These are phyloP conservation scores for Chalaropsis thielavioides DNA, from an alignment of 2,329 filamentous ascomycete genomes.

Conservation along the genomic window DNA sequence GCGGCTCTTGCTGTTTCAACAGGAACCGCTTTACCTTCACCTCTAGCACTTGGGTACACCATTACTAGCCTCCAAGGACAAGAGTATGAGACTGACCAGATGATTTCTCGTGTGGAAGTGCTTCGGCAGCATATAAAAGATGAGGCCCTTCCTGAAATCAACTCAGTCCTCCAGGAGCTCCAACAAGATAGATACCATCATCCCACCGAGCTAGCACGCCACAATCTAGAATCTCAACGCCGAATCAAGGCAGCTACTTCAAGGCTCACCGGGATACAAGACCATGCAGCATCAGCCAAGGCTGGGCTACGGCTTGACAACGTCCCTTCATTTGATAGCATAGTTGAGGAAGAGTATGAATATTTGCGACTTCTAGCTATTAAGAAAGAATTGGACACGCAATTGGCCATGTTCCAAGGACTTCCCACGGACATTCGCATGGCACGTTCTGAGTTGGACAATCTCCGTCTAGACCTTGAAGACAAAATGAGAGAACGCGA, in stretches of 20 bases:
- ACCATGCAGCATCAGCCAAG: conserved; percentile 6
- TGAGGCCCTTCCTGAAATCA: conserved; percentile 31
- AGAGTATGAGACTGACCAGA: conserved; percentile 41
- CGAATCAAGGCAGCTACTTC: conserved; percentile 51
- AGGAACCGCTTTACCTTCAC: conserved; percentile 34
- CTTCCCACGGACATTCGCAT: conserved; percentile 56
- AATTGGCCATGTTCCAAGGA: conserved; percentile 52
- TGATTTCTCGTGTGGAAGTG: conserved; percentile 37
- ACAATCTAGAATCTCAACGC: conserved; percentile 61
- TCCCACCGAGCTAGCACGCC: conserved; percentile 44
- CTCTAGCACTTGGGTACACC: conserved; percentile 34
- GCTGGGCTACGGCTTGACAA: not conserved
- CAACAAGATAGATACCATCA: conserved; percentile 36
- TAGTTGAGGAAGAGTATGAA: conserved; percentile 6
- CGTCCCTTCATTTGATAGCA: conserved; percentile 4
- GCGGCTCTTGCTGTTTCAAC: conserved; percentile 37
- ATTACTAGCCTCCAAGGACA: conserved; percentile 43
- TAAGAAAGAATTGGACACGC: conserved; percentile 45
- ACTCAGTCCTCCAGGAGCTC: conserved; percentile 30
- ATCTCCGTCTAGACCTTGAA: conserved; percentile 48
- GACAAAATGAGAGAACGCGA: conserved; percentile 51
- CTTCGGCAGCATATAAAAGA: conserved; percentile 41
- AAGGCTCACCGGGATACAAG: conserved; percentile 50
- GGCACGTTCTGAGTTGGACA: conserved; percentile 56
- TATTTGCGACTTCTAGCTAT: conserved; percentile 36